phyloP scores from a whole-genome alignment of 768 basidiomycete species.

The Hemileccinum impolitum region DNA sequence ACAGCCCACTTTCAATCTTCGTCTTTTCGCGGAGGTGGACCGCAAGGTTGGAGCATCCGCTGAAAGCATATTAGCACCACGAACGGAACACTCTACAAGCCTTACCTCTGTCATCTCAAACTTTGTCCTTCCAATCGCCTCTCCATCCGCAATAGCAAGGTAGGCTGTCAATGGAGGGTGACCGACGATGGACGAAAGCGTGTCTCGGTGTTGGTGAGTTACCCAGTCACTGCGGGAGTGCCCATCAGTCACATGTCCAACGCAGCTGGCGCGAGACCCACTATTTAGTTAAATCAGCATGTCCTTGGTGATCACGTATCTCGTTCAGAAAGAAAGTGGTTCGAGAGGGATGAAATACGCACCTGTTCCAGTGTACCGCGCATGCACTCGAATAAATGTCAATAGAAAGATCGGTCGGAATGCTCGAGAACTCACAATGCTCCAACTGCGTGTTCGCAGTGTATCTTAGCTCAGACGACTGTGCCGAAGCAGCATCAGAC shows the following conservation, averaged over 20 bases:
- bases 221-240: constrained; percentile 78
- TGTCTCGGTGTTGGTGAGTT: constrained; percentile 96
- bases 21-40: constrained; percentile 86
- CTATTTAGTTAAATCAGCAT: constrained; percentile 97
- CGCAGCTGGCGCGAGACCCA: constrained; percentile 39
- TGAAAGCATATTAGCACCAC: constrained; percentile 35
- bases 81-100: neutral
- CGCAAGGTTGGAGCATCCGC: constrained; percentile 95
- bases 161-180: constrained; percentile 85
- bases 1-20: constrained; percentile 48
- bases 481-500: constrained; percentile 7
- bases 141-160: constrained; percentile 90
- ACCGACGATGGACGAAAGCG: constrained; percentile 88
- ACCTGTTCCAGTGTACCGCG: constrained; percentile 96
- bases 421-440: constrained; percentile 61
- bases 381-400: constrained; percentile 63
- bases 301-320: constrained; percentile 54
- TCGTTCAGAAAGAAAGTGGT: constrained; percentile 10
- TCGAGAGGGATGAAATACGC: constrained; percentile 24
- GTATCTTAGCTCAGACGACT: constrained; percentile 92
- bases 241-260: constrained; percentile 11
- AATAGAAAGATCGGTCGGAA: neutral
- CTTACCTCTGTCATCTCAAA: constrained; percentile 95
- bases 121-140: constrained; percentile 81
- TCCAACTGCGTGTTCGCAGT: constrained; percentile 96